These are phyloP conservation scores for Calycina marina DNA, from an alignment of 2,329 filamentous ascomycete genomes.

Conservation along the genomic window DNA sequence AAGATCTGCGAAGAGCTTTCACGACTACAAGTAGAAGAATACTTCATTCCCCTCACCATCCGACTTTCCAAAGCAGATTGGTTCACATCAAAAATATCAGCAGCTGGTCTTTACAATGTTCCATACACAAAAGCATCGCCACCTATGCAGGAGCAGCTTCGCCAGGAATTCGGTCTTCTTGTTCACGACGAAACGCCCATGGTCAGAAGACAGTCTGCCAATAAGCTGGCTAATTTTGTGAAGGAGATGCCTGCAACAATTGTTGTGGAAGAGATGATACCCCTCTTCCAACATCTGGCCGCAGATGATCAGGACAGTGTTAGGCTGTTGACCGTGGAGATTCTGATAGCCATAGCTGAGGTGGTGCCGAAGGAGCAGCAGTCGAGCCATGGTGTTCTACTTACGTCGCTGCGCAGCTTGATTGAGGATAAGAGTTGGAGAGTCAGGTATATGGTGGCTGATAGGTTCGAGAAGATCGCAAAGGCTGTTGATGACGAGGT, in stretches of 20 bases:
- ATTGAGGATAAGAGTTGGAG: constrained; percentile 99
- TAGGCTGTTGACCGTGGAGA: constrained; percentile 85
- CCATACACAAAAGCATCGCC: constrained; percentile 86
- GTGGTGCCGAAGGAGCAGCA: constrained; percentile 97
- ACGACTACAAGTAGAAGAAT: constrained; percentile 84
- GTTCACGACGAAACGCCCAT: constrained; percentile 98
- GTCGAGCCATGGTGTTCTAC: constrained; percentile 81
- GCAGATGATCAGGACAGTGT: constrained; percentile 97
- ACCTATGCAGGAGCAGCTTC: constrained; percentile 77
- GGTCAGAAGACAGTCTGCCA: constrained; percentile 93
- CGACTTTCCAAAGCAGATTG: constrained; percentile 98
- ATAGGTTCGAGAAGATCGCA: constrained; percentile 98
- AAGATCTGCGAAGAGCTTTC: constrained; percentile 95
- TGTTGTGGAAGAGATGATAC: constrained; percentile 97
- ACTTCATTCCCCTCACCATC: constrained; percentile 90
- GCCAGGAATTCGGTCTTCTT: constrained; percentile 81
- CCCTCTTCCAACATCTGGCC: constrained; percentile 92
- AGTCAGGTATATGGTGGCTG: constrained; percentile 97
- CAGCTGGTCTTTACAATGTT: constrained; percentile 84
- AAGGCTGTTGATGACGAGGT: constrained; percentile 98
- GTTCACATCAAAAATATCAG: constrained; percentile 99
- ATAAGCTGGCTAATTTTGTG: constrained; percentile 92
- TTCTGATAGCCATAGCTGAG: constrained; percentile 91
- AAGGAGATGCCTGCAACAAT: constrained; percentile 88
- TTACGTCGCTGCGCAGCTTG: constrained; percentile 78